Conservation (phyloP, 257 asterid species). For the Perilla frutescens region DNA sequence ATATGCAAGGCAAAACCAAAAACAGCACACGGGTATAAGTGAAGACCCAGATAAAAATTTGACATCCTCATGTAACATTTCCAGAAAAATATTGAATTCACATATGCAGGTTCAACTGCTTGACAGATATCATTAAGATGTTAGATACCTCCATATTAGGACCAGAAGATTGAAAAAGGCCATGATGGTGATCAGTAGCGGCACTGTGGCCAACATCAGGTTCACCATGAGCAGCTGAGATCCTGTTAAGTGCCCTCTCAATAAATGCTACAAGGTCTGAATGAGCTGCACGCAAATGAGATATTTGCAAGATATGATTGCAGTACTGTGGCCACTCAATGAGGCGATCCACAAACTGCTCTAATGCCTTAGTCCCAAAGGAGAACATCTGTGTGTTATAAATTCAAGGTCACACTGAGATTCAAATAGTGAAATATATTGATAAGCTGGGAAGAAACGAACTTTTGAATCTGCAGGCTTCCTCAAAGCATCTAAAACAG, state of each 20-base stretch:
- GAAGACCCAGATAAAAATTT: not conserved
- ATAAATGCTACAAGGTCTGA: constrained; percentile 70
- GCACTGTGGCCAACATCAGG: constrained; percentile 58
- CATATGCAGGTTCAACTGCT: constrained; percentile 21
- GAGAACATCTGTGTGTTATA: constrained; percentile 75
- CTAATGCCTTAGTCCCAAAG: constrained; percentile 91
- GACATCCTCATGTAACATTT: not conserved
- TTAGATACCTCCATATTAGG: constrained; percentile 63
- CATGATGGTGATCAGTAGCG: constrained; percentile 60
- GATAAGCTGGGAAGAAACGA: constrained; percentile 29
- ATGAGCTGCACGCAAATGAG: constrained; percentile 84
- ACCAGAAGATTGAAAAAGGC: constrained; percentile 53
- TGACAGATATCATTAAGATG: not conserved
- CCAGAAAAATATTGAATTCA: constrained; percentile 15
- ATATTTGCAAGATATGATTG: constrained; percentile 92
- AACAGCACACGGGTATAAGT: constrained; percentile 6
- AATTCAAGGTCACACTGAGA: constrained; percentile 30
- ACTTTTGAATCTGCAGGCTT: constrained; percentile 95
- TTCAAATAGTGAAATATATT: constrained; percentile 19
- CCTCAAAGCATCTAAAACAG: constrained; percentile 92
- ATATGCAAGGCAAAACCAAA: constrained; percentile 12
- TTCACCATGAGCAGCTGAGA: constrained; percentile 74
- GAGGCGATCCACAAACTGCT: constrained; percentile 93
- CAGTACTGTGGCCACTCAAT: constrained; percentile 99
- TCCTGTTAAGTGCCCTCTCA: constrained; percentile 73